Conservation (phyloP, 345 rosid genomes). For the Heritiera littoralis region DNA sequence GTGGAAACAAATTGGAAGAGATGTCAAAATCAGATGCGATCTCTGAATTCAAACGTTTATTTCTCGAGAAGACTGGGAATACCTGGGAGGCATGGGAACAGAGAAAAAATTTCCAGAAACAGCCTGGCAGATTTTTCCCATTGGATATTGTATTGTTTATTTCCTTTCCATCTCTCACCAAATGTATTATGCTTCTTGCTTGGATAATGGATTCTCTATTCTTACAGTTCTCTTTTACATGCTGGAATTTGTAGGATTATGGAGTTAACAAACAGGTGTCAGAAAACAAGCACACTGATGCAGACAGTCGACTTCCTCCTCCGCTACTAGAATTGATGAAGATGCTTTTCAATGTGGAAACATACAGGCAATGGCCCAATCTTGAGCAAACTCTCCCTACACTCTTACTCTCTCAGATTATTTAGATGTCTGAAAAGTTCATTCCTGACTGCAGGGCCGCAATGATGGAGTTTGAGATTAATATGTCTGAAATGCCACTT, state of each 20-base stretch:
- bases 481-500: slow-evolving; percentile 98
- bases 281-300: slow-evolving; percentile 42
- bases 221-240: background rate
- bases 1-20: slow-evolving; percentile 70
- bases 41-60: slow-evolving; percentile 58
- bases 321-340: slow-evolving; percentile 75
- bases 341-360: slow-evolving; percentile 91
- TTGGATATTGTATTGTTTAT: slow-evolving; percentile 71
- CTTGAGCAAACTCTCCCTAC: slow-evolving; percentile 4
- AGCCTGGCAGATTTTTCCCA: slow-evolving; percentile 86
- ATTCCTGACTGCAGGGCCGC: slow-evolving; percentile 68
- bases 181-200: background rate
- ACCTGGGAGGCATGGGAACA: slow-evolving; percentile 91
- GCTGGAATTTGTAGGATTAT: slow-evolving; percentile 62
- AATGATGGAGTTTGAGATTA: slow-evolving; percentile 97
- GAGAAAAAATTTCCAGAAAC: slow-evolving; percentile 72
- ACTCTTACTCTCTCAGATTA: background rate
- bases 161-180: slow-evolving; percentile 10
- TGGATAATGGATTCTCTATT: background rate
- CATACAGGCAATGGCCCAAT: slow-evolving; percentile 58
- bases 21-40: slow-evolving; percentile 83
- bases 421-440: slow-evolving; percentile 21
- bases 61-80: slow-evolving; percentile 94
- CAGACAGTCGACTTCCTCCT: slow-evolving; percentile 64
- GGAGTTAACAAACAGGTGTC: slow-evolving; percentile 71